Percentiles rank a stretch among this genome's conserved stretches.
phyloP scores from a whole-genome alignment of 495 filamentous ascomycete species.

The Aspergillus diversus region DNA sequence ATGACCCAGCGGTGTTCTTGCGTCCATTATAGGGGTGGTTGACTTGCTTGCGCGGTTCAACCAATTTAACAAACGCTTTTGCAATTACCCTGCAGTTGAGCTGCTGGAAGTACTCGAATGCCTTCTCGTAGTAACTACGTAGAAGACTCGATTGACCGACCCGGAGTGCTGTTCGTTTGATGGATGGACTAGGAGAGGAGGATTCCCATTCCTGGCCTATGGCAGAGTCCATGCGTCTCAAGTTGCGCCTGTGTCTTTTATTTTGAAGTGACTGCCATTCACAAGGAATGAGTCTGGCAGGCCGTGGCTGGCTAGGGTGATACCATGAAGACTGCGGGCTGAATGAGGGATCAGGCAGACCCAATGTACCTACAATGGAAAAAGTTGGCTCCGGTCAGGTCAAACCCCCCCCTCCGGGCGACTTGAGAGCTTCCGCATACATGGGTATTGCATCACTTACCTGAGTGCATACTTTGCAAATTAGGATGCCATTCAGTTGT shows the following conservation, averaged over 20 bases:
- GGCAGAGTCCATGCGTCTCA: constrained; percentile 23
- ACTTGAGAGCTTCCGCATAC: too few species aligned
- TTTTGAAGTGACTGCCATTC: constrained; percentile 41
- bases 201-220: constrained; percentile 25
- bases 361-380: constrained; percentile 10
- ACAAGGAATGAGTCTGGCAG: constrained; percentile 39
- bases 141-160: constrained; percentile 62
- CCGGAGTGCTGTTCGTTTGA: constrained; percentile 46
- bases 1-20: constrained; percentile 46
- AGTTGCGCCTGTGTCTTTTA: constrained; percentile 36
- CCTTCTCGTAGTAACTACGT: constrained; percentile 63
- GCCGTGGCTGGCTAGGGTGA: constrained; percentile 23
- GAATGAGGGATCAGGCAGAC: constrained; percentile 12
- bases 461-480: constrained; percentile 23
- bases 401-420: not conserved
- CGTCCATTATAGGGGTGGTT: constrained; percentile 74
- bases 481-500: constrained; percentile 26
- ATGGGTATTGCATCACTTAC: constrained; percentile 24
- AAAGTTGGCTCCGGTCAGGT: constrained; percentile 8
- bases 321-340: constrained; percentile 30
- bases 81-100: constrained; percentile 69
- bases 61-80: constrained; percentile 74
- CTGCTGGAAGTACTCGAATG: constrained; percentile 71
- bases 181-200: constrained; percentile 30
- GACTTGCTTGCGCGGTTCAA: constrained; percentile 79